These are phyloP conservation scores for Mortierella sp. DNA, from an alignment of 371 early-diverging fungal species.

Conservation along the genomic window DNA sequence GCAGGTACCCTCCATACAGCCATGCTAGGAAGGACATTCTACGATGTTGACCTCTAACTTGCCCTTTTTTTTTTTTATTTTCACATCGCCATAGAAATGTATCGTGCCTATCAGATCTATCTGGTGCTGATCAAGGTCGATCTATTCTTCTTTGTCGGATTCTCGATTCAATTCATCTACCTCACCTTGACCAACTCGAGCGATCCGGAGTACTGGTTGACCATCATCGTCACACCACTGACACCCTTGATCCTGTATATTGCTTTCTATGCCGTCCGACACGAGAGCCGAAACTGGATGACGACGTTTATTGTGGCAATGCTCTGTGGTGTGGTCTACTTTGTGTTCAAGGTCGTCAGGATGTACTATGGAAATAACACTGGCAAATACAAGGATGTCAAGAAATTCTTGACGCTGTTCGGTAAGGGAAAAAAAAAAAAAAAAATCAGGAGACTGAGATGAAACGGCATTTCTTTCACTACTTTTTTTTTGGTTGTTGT, in stretches of 20 bases:
- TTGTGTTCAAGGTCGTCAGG: conserved; percentile 86
- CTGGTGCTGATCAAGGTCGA: conserved; percentile 90
- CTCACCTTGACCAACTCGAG: conserved; percentile 65
- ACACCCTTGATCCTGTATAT: conserved; percentile 74
- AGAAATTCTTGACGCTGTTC: conserved; percentile 91
- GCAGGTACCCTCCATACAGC: conserved; percentile 3
- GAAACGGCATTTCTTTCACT: not conserved
- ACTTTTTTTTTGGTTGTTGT: not conserved
- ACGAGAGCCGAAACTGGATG: conserved; percentile 74
- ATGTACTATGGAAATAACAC: conserved; percentile 75
- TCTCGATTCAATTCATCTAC: conserved; percentile 88
- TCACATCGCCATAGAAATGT: conserved; percentile 69
- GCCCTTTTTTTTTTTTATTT: conserved; percentile 4
- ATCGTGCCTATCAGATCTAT: conserved; percentile 88
- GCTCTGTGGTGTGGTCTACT: conserved; percentile 81
- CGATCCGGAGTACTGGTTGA: conserved; percentile 77
- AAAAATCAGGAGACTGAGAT: too few species aligned
- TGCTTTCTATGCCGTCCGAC: conserved; percentile 82
- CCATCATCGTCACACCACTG: conserved; percentile 81
- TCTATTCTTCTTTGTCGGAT: conserved; percentile 88
- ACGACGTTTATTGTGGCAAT: conserved; percentile 76
- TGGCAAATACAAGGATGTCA: conserved; percentile 69
- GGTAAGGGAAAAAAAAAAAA: conserved; percentile 61
- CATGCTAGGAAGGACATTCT: not conserved
- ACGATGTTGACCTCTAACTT: not conserved